Base-by-base conservation (phyloP, 78 protist genomes). In the Chrysochromulina parva region DNA sequence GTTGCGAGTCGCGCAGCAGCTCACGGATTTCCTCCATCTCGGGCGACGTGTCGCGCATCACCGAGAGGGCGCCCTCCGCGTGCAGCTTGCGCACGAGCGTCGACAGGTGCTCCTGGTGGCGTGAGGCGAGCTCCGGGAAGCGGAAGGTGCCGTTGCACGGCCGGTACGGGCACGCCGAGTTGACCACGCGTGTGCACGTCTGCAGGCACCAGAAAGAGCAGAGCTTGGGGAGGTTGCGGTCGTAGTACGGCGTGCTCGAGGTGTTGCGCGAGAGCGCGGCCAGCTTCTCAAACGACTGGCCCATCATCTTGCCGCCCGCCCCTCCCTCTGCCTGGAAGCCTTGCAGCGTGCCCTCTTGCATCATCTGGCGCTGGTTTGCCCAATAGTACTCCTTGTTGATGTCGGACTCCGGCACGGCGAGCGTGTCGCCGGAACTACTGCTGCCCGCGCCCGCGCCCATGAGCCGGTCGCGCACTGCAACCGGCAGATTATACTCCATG, bases 141-240 rank as follows among this genome's bases (percentile, higher is more conserved):
- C 92, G 92, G 52, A 52, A 89, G 38, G 88, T 60, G 76, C 87
- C 87, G 87, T 48, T 20, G 88, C 92, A 89, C 20, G 92, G 92
- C 14, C 92, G 85, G 87, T 48, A 89, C 24, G 92, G 92, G 55
- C 92, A 89, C 54, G 76, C n/a, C 80, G 28, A 3, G 87, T 89
- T 84, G 16, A 76, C 73, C 53, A 89, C 92, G 28, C 92, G 85
- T 17, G 80, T 58, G 76, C 92, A 89, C 62, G 81, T 53, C 26
- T 84, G 84, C 38, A 47, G 57, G 17, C 48, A 1, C 92, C 92
- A 89, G 62, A 89, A 89, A 52, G 92, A 76, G 87, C 92, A 89
- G 20, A 89, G 92, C 87, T 89, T 89, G 20, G 92, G 92, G 20
- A 89, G 69, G 76, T 89, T 89, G 57, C 92, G 85, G 76, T 89